Base-by-base conservation (phyloP, 1,284 basidiomycete species). In the Cryptococcus sp. region DNA sequence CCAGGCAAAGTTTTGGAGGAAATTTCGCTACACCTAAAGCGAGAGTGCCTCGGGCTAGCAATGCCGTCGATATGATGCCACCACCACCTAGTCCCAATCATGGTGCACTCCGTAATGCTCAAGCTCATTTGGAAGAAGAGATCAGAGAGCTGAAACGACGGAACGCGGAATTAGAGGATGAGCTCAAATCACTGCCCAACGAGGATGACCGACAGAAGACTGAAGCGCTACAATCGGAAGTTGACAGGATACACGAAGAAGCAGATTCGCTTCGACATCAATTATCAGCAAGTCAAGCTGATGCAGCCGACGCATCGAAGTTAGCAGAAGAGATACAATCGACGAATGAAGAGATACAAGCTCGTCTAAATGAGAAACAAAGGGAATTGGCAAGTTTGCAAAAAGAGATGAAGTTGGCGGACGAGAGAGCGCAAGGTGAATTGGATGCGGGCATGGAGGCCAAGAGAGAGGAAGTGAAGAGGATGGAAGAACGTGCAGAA, bases 401-500 rank as follows among this genome's bases (percentile, higher is more conserved):
- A 49, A 64, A 66, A 56, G 70, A 76, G 48, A 63, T 75, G 58
- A 65, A 66, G 48, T 47, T 74, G n/a, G 66, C 70, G 30, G 61
- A 53, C 7, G 71, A 75, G 54, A 58, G 72, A n/a, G 61, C 67
- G 10, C 62, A 63, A 10, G 65, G 65, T 23, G 72, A 77, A 57
- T 63, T 74, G 35, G 72, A 73, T 3, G 73, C 74, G n/a, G 76
- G 75, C n/a, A 71, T 73, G 65, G 73, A 78, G 38, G 68, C 69
- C 33, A 73, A 75, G 56, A 71, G 66, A 31, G 62, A 63, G 8
- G 74, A 78, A 58, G 72, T 78, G 36, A 68, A 68, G 49, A 56
- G 63, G 35, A 61, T 74, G 46, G 60, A 67, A 42, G 67, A 70
- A 42, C 44, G 73, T 60, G 63, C 73, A 58, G 61, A 73, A 63